Conservation (phyloP, 2,329 filamentous ascomycete genomes). For the Juglanconis oblonga region DNA sequence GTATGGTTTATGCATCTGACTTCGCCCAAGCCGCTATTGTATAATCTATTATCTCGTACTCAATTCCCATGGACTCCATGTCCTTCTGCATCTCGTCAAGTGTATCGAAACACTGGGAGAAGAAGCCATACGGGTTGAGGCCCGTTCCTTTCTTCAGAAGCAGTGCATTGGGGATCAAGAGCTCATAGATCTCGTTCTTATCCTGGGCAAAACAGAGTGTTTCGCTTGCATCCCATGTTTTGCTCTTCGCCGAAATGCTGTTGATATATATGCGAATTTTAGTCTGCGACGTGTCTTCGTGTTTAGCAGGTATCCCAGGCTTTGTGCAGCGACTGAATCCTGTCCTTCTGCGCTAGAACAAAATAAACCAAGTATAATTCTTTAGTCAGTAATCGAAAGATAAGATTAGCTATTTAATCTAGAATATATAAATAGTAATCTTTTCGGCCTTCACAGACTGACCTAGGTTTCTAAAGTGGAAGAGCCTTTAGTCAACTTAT, state of each 20-base stretch:
- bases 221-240: neutral
- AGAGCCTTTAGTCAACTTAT: too few species aligned
- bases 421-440: too few species aligned
- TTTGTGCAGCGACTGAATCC: neutral
- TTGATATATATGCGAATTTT: neutral
- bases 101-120: neutral
- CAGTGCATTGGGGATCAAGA: neutral
- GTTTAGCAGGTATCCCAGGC: neutral
- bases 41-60: slow-evolving; percentile 6
- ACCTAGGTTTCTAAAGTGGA: too few species aligned
- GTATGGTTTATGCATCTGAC: neutral
- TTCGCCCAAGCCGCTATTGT: neutral
- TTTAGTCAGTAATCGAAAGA: neutral
- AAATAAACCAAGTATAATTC: neutral
- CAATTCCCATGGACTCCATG: neutral
- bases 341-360: neutral
- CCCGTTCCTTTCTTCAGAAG: neutral
- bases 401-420: too few species aligned
- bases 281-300: neutral
- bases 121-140: neutral
- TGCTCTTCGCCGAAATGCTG: neutral
- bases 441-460: too few species aligned
- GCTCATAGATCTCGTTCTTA: neutral
- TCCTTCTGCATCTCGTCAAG: neutral
- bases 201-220: neutral